Evolutionary conservation across 108 stramenopile genomes (phyloP), one percentile per base, ranked within the genome.

Genomic region (Stephanodiscus triporus): DNA sequence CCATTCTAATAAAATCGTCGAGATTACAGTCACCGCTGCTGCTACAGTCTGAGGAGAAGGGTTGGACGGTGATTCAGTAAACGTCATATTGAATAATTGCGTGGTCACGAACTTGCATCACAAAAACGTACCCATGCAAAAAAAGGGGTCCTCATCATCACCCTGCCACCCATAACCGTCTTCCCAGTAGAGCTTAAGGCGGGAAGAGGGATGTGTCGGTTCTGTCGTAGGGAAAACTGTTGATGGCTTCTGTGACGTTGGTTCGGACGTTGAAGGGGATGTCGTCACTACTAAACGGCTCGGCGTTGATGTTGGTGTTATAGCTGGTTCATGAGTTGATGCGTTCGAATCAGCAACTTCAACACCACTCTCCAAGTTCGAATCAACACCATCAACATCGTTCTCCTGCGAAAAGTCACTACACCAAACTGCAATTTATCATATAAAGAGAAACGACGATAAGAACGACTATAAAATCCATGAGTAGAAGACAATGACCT

Each of bases 391-490:
- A 2, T 2, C 32, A 34, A 34, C 32, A 34, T n/a, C n/a, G n/a
- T 4, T 34, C 32, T 53, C 20, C 19, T 53, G 51, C 51, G 51
- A 53, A 6, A 20, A 22, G 51, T 53, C 51, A 20, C 20, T n/a
- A 24, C 51, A 53, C 51, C 51, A 53, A 53, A 53, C 51, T 53
- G 51, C 19, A 53, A 24, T 24, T 6, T 9, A 53, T n/a, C n/a
- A n/a, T n/a, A 20, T 53, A 53, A 53, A 20, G 2, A 50, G 9
- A 22, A 3, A 22, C 20, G 8, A 53, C 6, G 32, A 5, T 34
- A 20, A 24, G 19, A 24, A 7, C 9, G 19, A 1, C 20, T 53
- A 4, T n/a, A 20, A 53, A 20, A 8, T 24, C 6, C 20, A 20
- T 24, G 8, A 1, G 9, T 20, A 8, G 51, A 53, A 1, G 9